These are phyloP conservation scores for Plasmodium relictum DNA, from an alignment of 169 alveolate genomes.

Conservation along the genomic window DNA sequence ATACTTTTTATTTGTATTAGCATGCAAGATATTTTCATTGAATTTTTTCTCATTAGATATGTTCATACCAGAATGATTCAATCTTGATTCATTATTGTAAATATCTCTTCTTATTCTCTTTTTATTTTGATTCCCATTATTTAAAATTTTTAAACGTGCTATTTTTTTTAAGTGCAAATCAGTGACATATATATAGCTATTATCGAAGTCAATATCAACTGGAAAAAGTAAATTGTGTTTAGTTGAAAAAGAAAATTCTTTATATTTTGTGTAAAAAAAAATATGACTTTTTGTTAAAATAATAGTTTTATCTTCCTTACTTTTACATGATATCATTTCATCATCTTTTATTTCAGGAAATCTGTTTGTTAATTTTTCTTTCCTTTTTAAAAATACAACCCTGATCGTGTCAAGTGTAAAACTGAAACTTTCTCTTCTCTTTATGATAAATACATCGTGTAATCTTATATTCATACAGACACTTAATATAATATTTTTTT, in stretches of 20 bases:
- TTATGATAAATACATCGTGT: constrained; percentile 25
- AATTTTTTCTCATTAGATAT: neutral
- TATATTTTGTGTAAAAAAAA: constrained; percentile 35
- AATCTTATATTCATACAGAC: constrained; percentile 24
- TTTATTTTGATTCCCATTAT: neutral
- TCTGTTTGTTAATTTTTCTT: constrained; percentile 5
- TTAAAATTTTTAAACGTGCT: constrained; percentile 54
- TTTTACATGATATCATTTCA: constrained; percentile 67
- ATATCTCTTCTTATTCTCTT: constrained; percentile 25
- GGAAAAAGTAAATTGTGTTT: constrained; percentile 64
- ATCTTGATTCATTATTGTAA: constrained; percentile 7
- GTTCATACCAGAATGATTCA: neutral
- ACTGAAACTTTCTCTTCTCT: constrained; percentile 31
- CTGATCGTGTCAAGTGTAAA: constrained; percentile 22
- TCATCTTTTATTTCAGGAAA: constrained; percentile 44
- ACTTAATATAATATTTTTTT: constrained; percentile 30
- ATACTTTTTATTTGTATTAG: neutral
- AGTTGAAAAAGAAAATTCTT: constrained; percentile 42
- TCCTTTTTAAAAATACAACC: constrained; percentile 12
- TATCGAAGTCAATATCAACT: constrained; percentile 74
- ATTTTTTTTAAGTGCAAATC: constrained; percentile 62
- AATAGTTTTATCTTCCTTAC: constrained; percentile 37
- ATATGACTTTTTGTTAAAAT: constrained; percentile 52
- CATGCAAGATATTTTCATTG: neutral
- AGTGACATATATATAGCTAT: constrained; percentile 28